Evolutionary conservation across 2,329 filamentous ascomycete species (phyloP), one percentile per base, ranked within the genome.

Genomic region (Ceratocystis cubensis): DNA sequence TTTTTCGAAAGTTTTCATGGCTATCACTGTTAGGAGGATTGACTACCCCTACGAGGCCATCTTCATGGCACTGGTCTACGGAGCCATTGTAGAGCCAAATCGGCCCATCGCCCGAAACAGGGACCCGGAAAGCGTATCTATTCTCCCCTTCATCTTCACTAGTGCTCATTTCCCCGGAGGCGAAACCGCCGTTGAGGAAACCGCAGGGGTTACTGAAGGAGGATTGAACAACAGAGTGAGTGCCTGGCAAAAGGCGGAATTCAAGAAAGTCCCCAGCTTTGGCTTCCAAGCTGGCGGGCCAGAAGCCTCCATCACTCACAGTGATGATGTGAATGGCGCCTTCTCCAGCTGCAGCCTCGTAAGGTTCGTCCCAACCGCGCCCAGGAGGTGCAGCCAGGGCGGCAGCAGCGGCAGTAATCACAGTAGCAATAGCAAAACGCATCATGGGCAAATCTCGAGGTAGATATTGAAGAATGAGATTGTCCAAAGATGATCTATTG

Each of bases 131-230:
- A 5, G 25, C 30, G 74, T 72, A 78, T 5, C 1, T 46, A 1
- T 46, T 46, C 1, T 3, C 17, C 13, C 0, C 13, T 13, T 13
- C 44, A 6, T 17, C 20, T 22, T 61, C n/a, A 30, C 17, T 61
- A 5, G 57, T 28, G 13, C 28, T 6, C 28, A 30, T 5, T 30
- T 30, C 28, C 28, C 57, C 15, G 2, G 57, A 61, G 5, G 57
- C 28, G 15, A 61, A 61, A 37, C 28, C 57, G 5, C 57, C 57
- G 44, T 5, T n/a, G 10, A 77, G 72, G 1, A 78, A 78, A 66
- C 72, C 8, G 74, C 79, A 81, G n/a, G 78, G 78, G 57, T 74
- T 69, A 64, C 68, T 75, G 68, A 79, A 80, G 71, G 71, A 75
- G 5, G 41, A 10, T 17, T 45, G 41, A 10, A 8, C 41, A 45